A percentile compares a stretch with the other conserved stretches of the same genome.
Conservation (phyloP, 1,284 basidiomycete genomes). For the Salmacisia buchloeana region DNA sequence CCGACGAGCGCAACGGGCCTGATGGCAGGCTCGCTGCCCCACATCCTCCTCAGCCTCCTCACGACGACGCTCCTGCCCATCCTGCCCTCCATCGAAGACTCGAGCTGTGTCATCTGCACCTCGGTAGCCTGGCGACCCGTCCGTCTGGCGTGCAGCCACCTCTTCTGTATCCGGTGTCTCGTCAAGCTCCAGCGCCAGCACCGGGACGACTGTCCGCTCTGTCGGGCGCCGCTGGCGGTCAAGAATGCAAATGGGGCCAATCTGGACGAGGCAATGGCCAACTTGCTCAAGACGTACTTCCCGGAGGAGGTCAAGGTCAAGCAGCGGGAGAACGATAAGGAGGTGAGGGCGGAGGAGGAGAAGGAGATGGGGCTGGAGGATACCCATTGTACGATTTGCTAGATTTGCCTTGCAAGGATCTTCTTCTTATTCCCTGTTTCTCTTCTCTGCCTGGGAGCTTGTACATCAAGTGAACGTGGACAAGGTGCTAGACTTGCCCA, state of each 20-base stretch:
- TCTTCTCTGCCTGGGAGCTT: no score
- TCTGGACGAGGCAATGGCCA: constrained; percentile 71
- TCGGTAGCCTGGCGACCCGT: constrained; percentile 57
- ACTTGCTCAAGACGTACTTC: constrained; percentile 90
- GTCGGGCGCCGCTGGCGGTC: constrained; percentile 51
- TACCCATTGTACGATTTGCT: constrained; percentile 25
- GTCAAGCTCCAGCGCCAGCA: constrained; percentile 88
- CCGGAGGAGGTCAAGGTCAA: constrained; percentile 76
- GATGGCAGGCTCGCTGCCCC: constrained; percentile 58
- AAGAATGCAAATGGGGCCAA: constrained; percentile 52
- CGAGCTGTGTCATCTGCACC: constrained; percentile 55
- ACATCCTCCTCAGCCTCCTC: constrained; percentile 75
- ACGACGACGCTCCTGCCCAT: constrained; percentile 78
- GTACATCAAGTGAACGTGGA: no score
- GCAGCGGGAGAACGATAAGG: constrained; percentile 68
- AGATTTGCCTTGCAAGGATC: background rate
- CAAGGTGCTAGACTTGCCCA: no score
- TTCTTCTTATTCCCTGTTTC: background rate
- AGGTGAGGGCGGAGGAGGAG: constrained; percentile 68
- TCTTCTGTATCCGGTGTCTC: constrained; percentile 86
- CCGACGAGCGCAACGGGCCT: constrained; percentile 37
- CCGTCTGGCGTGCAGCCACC: constrained; percentile 72
- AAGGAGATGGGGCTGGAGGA: constrained; percentile 60
- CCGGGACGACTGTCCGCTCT: constrained; percentile 77
- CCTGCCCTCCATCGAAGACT: constrained; percentile 72